These are phyloP conservation scores for Agapanthus africanus DNA, from an alignment of 106 monocot genomes.

Conservation along the genomic window DNA sequence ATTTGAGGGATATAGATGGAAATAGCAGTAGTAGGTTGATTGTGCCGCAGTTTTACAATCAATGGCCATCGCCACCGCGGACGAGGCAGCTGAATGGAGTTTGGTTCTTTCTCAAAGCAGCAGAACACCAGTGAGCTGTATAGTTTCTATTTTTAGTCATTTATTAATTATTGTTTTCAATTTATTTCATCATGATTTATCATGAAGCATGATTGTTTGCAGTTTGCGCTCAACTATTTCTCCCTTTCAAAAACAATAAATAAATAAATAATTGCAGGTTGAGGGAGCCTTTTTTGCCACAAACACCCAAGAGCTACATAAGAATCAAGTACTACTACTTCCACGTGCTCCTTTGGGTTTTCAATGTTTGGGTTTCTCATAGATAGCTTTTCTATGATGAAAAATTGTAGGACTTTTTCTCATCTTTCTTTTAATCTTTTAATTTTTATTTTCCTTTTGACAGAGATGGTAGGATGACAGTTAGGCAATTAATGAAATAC, in stretches of 20 bases:
- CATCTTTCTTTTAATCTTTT: too few species aligned
- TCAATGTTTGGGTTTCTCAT: background rate
- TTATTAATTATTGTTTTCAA: constrained; percentile 1
- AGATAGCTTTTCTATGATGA: background rate
- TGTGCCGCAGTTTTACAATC: background rate
- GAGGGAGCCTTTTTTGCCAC: constrained; percentile 57
- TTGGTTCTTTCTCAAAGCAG: constrained; percentile 51
- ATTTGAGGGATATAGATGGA: background rate
- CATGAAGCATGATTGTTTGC: background rate
- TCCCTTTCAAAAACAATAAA: too few species aligned
- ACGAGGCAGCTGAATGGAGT: constrained; percentile 24
- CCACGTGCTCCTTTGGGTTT: background rate
- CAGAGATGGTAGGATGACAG: constrained; percentile 61
- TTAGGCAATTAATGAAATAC: constrained; percentile 68
- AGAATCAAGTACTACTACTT: constrained; percentile 64
- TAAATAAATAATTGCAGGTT: constrained; percentile 40
- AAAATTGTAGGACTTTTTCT: too few species aligned
- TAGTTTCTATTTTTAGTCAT: too few species aligned
- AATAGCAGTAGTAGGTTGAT: background rate
- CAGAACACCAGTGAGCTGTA: constrained; percentile 60
- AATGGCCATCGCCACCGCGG: constrained; percentile 6
- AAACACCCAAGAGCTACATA: constrained; percentile 68
- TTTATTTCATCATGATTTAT: background rate
- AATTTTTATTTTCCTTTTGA: background rate
- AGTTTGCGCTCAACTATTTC: too few species aligned